Base-by-base conservation (phyloP, 2,329 filamentous ascomycete species). In the Trichothecium sympodiale region DNA sequence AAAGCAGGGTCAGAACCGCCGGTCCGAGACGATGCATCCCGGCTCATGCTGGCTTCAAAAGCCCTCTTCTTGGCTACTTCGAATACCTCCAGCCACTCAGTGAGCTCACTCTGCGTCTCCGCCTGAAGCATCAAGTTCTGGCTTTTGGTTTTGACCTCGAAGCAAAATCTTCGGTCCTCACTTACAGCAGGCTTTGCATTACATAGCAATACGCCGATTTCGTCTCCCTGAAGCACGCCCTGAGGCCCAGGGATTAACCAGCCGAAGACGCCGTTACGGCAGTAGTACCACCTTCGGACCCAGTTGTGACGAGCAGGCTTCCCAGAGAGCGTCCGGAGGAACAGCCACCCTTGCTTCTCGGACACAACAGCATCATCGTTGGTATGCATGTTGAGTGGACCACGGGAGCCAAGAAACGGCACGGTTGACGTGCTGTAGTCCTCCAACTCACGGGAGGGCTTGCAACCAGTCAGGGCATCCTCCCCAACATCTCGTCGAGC, bases 121-220 rank as follows among this genome's bases (percentile, higher is more conserved):
- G 89, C 84, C 60, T 98, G 91, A 3, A 98, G 67, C 40, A 95
- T 65, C 43, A 94, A 78, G 34, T 80, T 91, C 43, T 83, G 83
- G 50, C 85, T 94, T 58, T 95, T 98, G 3, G 91, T 98, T 66
- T 96, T 98, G 50, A 98, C 83, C 59, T 98, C 91, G 50, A 98
- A 95, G 55, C 91, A 96, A 59, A 96, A 98, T 13, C 91, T 76
- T 28, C 91, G 77, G 51, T 98, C 91, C 59, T 98, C 91, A 46
- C 85, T 80, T 35, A 93, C 82, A 1, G 88, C 87, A 14, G 88
- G 87, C 49, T 89, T 85, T 33, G 91, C 83, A 50, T 85, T 94
- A 62, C 91, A 98, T 28, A 98, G 75, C 35, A 98, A 62, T 3
- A 98, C 88, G 29, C 91, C 91, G 41, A 94, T 94, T 60, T 94